A percentile compares a stretch with the other conserved stretches of the same genome.
These are phyloP conservation scores for Conticribra guillardii DNA, from an alignment of 108 stramenopile genomes.

Conservation along the genomic window DNA sequence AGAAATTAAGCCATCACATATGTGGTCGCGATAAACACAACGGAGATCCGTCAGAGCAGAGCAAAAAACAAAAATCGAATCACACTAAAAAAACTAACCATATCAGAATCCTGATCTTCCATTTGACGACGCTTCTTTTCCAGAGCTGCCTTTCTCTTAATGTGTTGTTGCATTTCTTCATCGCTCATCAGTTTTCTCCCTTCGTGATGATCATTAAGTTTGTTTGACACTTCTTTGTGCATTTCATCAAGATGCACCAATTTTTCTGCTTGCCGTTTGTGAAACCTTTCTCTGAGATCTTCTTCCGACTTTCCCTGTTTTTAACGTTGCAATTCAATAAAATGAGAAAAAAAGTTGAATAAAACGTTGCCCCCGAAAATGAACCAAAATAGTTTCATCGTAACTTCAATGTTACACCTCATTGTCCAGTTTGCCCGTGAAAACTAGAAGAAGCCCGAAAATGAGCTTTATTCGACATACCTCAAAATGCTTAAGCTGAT, in stretches of 20 bases:
- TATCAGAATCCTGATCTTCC: constrained; percentile 2
- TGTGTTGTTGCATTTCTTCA: constrained; percentile 1
- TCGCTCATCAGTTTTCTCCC: constrained; percentile 10
- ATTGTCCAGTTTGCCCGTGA: too few relatives aligned
- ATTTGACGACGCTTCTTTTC: constrained; percentile 6
- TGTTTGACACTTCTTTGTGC: background rate
- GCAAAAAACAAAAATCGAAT: too few relatives aligned
- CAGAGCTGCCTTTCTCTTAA: constrained; percentile 8
- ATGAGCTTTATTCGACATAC: too few relatives aligned
- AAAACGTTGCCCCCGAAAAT: too few relatives aligned
- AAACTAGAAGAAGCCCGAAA: too few relatives aligned
- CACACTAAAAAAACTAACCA: constrained; percentile 7
- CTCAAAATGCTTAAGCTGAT: background rate
- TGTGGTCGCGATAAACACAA: too few relatives aligned
- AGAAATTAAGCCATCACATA: background rate
- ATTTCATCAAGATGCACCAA: constrained; percentile 12
- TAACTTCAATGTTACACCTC: too few relatives aligned
- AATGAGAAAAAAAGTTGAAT: too few relatives aligned
- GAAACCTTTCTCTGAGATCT: constrained; percentile 5
- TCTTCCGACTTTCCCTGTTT: constrained; percentile 11
- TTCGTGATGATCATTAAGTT: constrained; percentile 10
- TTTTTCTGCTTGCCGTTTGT: constrained; percentile 3
- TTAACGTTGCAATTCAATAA: too few relatives aligned
- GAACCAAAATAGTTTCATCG: too few relatives aligned
- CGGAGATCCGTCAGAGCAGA: too few relatives aligned